These are phyloP conservation scores for Arthroderma sp. DNA, from an alignment of 2,329 filamentous ascomycete species.

Conservation along the genomic window DNA sequence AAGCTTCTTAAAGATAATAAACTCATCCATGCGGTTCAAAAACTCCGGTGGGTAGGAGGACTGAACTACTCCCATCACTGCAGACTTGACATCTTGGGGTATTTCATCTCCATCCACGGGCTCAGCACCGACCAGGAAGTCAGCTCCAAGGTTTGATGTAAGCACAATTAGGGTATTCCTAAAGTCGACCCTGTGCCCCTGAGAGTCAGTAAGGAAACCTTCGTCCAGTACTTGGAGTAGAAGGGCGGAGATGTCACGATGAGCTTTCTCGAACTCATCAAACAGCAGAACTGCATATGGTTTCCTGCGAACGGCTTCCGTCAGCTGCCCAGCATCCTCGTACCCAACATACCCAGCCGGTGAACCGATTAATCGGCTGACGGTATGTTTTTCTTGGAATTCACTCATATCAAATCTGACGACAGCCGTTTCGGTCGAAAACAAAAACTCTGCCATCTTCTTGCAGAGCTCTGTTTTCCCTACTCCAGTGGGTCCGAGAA, in stretches of 20 bases:
- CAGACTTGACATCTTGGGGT: slow-evolving; percentile 55
- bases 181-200: slow-evolving; percentile 95
- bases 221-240: slow-evolving; percentile 92
- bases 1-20: slow-evolving; percentile 88
- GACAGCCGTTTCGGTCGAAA: slow-evolving; percentile 81
- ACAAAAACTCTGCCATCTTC: slow-evolving; percentile 84
- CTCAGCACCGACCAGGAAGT: slow-evolving; percentile 72
- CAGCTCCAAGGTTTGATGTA: slow-evolving; percentile 86
- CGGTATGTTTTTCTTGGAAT: slow-evolving; percentile 94
- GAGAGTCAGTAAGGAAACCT: slow-evolving; percentile 86
- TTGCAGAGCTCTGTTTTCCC: slow-evolving; percentile 97
- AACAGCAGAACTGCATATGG: slow-evolving; percentile 91
- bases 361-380: slow-evolving; percentile 80
- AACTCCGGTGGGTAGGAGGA: slow-evolving; percentile 75
- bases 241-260: slow-evolving; percentile 83
- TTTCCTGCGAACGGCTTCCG: slow-evolving; percentile 86
- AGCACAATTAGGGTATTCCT: slow-evolving; percentile 92
- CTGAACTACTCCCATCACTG: slow-evolving; percentile 80
- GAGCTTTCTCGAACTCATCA: slow-evolving; percentile 96
- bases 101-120: slow-evolving; percentile 56
- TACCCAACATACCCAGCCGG: slow-evolving; percentile 94
- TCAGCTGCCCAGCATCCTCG: slow-evolving; percentile 90
- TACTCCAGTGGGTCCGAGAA: slow-evolving; percentile 89
- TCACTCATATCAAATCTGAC: slow-evolving; percentile 96
- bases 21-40: slow-evolving; percentile 90